Evolutionary conservation across 2,329 filamentous ascomycete genomes (phyloP).

Genomic region (Tolypocladium cylindrosporum): DNA sequence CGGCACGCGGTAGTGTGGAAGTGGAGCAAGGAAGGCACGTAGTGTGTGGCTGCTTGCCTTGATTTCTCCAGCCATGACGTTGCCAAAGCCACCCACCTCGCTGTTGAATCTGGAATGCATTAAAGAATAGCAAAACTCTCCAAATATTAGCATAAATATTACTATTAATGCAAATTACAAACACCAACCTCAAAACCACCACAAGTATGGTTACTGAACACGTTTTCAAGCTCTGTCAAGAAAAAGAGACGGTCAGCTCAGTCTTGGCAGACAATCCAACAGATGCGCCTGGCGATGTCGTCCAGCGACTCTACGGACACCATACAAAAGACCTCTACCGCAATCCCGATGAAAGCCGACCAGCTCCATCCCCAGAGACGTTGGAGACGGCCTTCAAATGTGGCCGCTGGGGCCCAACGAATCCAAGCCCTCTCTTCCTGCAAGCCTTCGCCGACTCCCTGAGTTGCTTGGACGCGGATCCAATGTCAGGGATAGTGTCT

Average conservation of each 20-base stretch:
- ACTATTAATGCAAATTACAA: background rate
- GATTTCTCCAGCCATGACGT: background rate
- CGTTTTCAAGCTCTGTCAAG: constrained; percentile 42
- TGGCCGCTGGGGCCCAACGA: constrained; percentile 55
- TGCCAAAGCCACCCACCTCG: background rate
- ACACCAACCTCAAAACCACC: background rate
- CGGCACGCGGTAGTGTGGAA: background rate
- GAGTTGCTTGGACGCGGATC: constrained; percentile 40
- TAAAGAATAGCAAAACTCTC: background rate
- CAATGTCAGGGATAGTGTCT: constrained; percentile 39
- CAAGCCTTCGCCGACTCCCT: constrained; percentile 58
- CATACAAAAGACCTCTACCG: constrained; percentile 9
- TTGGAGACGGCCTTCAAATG: constrained; percentile 47
- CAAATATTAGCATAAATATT: background rate
- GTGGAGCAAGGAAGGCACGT: background rate
- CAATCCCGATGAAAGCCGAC: constrained; percentile 4
- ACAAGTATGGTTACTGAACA: constrained; percentile 18
- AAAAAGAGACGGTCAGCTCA: constrained; percentile 44
- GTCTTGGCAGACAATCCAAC: constrained; percentile 42
- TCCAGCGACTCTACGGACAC: constrained; percentile 42
- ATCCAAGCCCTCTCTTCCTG: constrained; percentile 60
- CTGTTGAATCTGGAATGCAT: background rate
- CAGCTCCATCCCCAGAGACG: constrained; percentile 20
- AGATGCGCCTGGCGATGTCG: constrained; percentile 41
- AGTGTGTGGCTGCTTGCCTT: background rate